A percentile compares a stretch with the other conserved stretches of the same genome.
phyloP scores from a whole-genome alignment of 805 yeast genomes.

The Komagataella pastoris region DNA sequence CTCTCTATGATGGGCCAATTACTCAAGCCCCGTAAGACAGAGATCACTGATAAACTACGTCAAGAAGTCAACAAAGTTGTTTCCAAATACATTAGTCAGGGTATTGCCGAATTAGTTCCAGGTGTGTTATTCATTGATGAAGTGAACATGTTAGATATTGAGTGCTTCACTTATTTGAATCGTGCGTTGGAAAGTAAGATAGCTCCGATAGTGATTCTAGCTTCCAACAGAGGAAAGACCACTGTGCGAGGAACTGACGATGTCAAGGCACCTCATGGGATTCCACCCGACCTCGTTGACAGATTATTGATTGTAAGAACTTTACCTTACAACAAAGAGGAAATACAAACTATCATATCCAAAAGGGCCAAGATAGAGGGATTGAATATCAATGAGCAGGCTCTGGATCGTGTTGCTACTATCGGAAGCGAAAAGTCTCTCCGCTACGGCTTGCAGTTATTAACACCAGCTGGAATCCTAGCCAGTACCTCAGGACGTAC shows the following conservation, averaged over 20 bases:
- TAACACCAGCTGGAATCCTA: slow-evolving; percentile 82
- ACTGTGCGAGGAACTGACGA: slow-evolving; percentile 86
- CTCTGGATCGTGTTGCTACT: slow-evolving; percentile 58
- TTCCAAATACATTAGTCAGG: slow-evolving; percentile 92
- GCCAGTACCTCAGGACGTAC: slow-evolving; percentile 61
- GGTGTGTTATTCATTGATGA: slow-evolving; percentile 97
- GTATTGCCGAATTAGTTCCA: slow-evolving; percentile 94
- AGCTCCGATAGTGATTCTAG: slow-evolving; percentile 91
- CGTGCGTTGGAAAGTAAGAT: slow-evolving; percentile 85
- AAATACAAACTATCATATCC: slow-evolving; percentile 67
- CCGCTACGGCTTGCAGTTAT: slow-evolving; percentile 83
- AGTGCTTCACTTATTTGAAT: slow-evolving; percentile 88
- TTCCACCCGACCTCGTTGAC: slow-evolving; percentile 91
- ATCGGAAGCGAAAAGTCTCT: slow-evolving; percentile 71
- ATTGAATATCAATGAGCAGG: slow-evolving; percentile 50
- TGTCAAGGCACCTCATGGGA: slow-evolving; percentile 84
- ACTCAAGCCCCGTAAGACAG: slow-evolving; percentile 91
- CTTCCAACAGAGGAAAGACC: slow-evolving; percentile 91
- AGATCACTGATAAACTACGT: slow-evolving; percentile 90
- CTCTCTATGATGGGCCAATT: slow-evolving; percentile 95
- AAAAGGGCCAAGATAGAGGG: slow-evolving; percentile 75
- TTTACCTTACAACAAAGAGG: slow-evolving; percentile 73
- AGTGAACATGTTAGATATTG: slow-evolving; percentile 96
- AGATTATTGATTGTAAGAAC: slow-evolving; percentile 87
- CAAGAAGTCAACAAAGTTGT: slow-evolving; percentile 91